Conservation (phyloP, 176 grass and related monocot species). For the Carex scoparia region DNA sequence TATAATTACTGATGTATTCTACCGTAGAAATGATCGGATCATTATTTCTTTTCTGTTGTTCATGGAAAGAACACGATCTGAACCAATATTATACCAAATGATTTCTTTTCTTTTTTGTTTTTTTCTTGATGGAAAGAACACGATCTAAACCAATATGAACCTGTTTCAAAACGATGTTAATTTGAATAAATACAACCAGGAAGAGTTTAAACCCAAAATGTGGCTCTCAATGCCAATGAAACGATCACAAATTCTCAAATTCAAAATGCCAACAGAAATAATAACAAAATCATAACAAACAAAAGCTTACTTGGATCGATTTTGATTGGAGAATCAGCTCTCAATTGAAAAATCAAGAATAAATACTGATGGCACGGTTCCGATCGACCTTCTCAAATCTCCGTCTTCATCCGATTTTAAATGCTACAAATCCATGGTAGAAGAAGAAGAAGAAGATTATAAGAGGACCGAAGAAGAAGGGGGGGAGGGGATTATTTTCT, state of each 20-base stretch:
- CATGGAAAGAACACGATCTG: neutral
- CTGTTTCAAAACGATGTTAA: neutral
- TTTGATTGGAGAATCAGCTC: constrained; percentile 3
- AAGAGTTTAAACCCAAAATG: neutral
- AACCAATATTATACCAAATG: neutral
- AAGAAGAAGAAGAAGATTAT: constrained; percentile 1
- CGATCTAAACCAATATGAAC: neutral
- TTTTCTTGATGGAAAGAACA: neutral
- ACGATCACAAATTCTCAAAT: neutral
- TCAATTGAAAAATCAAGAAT: neutral
- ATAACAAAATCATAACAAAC: neutral
- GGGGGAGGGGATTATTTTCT: neutral
- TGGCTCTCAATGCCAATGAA: neutral
- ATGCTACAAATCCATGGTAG: constrained; percentile 24
- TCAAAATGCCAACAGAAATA: neutral
- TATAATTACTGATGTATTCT: too few relatives aligned
- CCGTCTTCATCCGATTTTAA: neutral
- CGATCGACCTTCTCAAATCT: constrained; percentile 22
- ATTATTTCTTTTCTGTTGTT: too few relatives aligned
- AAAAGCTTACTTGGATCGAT: constrained; percentile 3
- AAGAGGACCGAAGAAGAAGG: neutral
- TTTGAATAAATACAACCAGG: neutral
- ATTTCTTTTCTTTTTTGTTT: neutral
- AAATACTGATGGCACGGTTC: constrained; percentile 3
- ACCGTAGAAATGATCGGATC: too few relatives aligned